Conservation (phyloP, 1,284 basidiomycete species). For the Cryptococcus deneoformans region DNA sequence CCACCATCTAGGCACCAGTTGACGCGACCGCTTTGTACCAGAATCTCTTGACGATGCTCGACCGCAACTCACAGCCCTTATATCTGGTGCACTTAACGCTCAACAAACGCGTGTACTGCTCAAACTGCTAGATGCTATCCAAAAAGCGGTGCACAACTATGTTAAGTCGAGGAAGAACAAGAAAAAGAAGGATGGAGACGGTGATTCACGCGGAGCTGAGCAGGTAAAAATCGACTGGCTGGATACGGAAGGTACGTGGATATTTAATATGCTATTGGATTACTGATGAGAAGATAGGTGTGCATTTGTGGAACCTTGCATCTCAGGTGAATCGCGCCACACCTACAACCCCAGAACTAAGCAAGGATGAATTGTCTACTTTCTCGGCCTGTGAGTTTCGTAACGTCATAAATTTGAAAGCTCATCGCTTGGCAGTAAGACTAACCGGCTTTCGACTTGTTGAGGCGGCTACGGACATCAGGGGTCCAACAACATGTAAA, state of each 20-base stretch:
- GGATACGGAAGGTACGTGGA: neutral
- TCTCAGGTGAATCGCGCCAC: neutral
- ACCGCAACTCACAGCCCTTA: neutral
- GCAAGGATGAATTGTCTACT: constrained; percentile 1
- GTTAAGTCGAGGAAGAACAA: neutral
- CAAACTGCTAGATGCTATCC: neutral
- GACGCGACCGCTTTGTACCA: neutral
- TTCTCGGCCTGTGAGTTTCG: neutral
- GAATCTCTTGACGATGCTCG: constrained; percentile 1
- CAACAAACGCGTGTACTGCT: neutral
- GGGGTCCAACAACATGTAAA: neutral
- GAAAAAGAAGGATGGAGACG: constrained; percentile 1
- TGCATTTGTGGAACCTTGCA: constrained; percentile 2
- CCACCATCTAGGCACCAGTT: neutral
- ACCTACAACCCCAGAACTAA: neutral
- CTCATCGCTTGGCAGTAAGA: neutral
- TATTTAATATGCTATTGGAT: neutral
- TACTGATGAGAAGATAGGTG: neutral
- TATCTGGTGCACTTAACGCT: neutral
- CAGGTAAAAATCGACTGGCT: constrained; percentile 2
- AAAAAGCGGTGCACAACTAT: neutral
- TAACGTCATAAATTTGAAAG: neutral
- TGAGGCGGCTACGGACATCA: constrained; percentile 1
- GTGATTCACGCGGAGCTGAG: neutral
- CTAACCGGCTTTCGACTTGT: constrained; percentile 1